phyloP scores from a whole-genome alignment of 495 filamentous ascomycete genomes.

The Penicillium daleae region DNA sequence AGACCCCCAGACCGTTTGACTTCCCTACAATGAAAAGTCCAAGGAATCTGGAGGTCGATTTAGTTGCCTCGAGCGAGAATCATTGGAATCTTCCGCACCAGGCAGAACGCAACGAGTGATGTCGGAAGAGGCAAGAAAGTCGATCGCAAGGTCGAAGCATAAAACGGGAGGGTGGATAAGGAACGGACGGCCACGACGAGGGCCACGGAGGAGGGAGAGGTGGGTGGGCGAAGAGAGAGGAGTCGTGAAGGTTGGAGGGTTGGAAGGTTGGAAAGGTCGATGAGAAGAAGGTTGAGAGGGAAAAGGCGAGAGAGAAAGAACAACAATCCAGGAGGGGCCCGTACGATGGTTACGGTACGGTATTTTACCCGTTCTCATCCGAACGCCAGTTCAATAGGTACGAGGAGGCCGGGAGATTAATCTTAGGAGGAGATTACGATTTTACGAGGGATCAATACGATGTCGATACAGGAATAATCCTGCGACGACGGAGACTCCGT shows the following conservation, averaged over 20 bases:
- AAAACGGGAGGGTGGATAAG: constrained; percentile 30
- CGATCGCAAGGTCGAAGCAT: constrained; percentile 13
- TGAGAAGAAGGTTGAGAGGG: constrained; percentile 27
- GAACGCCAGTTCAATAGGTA: neutral
- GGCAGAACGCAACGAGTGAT: constrained; percentile 28
- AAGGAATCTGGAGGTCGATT: constrained; percentile 49
- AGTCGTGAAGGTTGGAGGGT: constrained; percentile 46
- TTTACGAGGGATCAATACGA: neutral
- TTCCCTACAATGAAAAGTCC: constrained; percentile 41
- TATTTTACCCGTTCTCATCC: neutral
- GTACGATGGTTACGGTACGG: constrained; percentile 9
- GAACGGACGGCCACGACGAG: constrained; percentile 54
- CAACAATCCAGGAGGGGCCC: constrained; percentile 29
- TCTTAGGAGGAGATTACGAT: constrained; percentile 3
- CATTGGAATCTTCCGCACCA: constrained; percentile 45
- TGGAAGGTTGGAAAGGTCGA: neutral
- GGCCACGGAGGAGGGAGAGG: constrained; percentile 35
- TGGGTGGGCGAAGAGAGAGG: constrained; percentile 15
- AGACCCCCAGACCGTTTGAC: constrained; percentile 50
- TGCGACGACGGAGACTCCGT: neutral
- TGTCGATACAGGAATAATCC: neutral
- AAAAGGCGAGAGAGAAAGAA: constrained; percentile 30
- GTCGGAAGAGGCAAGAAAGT: constrained; percentile 14
- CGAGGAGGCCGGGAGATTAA: neutral
- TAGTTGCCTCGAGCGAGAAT: constrained; percentile 35